Evolutionary conservation across 2,329 filamentous ascomycete species (phyloP).

Genomic region (Plenodomus tracheiphilus): DNA sequence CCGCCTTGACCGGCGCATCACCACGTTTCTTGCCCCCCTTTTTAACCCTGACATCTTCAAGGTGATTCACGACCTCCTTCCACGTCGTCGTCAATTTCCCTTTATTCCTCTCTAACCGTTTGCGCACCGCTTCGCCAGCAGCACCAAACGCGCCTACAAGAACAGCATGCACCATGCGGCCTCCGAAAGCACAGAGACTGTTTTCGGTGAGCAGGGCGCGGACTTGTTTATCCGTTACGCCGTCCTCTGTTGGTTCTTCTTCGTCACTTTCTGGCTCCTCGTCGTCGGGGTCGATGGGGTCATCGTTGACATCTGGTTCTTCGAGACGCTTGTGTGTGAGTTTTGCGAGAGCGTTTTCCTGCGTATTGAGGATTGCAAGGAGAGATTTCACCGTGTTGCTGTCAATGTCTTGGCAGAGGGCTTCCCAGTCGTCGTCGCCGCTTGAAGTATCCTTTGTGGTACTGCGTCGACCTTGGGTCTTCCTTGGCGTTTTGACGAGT

Average conservation of each 20-base stretch:
- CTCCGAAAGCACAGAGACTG: constrained; percentile 80
- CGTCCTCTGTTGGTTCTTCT: constrained; percentile 52
- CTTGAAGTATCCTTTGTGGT: constrained; percentile 15
- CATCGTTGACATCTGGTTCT: constrained; percentile 67
- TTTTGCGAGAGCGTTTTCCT: constrained; percentile 67
- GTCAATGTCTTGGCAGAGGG: constrained; percentile 71
- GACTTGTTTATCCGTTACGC: constrained; percentile 59
- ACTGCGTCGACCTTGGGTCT: constrained; percentile 23
- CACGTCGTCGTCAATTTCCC: constrained; percentile 81
- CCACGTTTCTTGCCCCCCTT: constrained; percentile 34
- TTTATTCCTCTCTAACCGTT: constrained; percentile 77
- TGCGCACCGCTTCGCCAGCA: constrained; percentile 64
- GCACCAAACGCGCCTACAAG: constrained; percentile 66
- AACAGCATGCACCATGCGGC: constrained; percentile 81
- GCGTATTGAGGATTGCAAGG: constrained; percentile 73
- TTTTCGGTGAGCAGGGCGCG: constrained; percentile 79
- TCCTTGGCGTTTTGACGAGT: constrained; percentile 37
- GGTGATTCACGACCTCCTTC: constrained; percentile 77
- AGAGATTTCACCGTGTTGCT: constrained; percentile 66
- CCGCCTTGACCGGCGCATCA: constrained; percentile 34
- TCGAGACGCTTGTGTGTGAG: constrained; percentile 42
- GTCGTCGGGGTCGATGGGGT: constrained; percentile 68
- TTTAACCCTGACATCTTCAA: constrained; percentile 62
- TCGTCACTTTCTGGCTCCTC: constrained; percentile 64
- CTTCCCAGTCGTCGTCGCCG: constrained; percentile 54